Conservation (phyloP, 2,329 filamentous ascomycete species). For the Stemphylium beticola region DNA sequence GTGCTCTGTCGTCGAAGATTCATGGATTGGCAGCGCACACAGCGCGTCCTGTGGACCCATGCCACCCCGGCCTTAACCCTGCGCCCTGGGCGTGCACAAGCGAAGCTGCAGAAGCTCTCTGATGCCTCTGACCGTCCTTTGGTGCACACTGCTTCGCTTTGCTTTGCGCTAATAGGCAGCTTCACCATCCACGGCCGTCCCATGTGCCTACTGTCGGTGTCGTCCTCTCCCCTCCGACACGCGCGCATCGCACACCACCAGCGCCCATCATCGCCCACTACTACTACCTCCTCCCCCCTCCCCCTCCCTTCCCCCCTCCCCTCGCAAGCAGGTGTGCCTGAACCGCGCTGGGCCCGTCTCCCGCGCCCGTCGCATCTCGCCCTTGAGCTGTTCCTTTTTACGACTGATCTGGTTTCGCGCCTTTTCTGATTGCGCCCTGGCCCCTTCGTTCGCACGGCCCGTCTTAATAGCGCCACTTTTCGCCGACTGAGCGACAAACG, state of each 20-base stretch:
- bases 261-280: not conserved
- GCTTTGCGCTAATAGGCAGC: slow-evolving; percentile 20
- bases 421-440: slow-evolving; percentile 29
- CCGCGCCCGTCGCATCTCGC: slow-evolving; percentile 14
- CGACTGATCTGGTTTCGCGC: slow-evolving; percentile 25
- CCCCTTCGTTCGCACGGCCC: slow-evolving; percentile 39
- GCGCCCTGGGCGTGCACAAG: slow-evolving; percentile 39
- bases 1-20: slow-evolving; percentile 18
- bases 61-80: slow-evolving; percentile 24
- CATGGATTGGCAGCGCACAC: slow-evolving; percentile 18
- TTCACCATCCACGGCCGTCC: slow-evolving; percentile 10
- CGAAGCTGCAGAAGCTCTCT: slow-evolving; percentile 26
- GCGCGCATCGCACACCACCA: not conserved
- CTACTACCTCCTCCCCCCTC: not conserved
- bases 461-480: slow-evolving; percentile 36
- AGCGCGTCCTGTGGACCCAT: slow-evolving; percentile 27
- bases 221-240: not conserved
- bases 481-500: slow-evolving; percentile 39
- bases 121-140: slow-evolving; percentile 4
- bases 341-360: slow-evolving; percentile 10
- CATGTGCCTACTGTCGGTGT: not conserved
- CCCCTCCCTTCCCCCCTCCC: not conserved
- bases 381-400: slow-evolving; percentile 16
- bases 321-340: slow-evolving; percentile 5
- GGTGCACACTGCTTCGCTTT: slow-evolving; percentile 27